A percentile compares a stretch with the other conserved stretches of the same genome.
phyloP scores from a whole-genome alignment of 768 basidiomycete species.

The Boletus speciosus region DNA sequence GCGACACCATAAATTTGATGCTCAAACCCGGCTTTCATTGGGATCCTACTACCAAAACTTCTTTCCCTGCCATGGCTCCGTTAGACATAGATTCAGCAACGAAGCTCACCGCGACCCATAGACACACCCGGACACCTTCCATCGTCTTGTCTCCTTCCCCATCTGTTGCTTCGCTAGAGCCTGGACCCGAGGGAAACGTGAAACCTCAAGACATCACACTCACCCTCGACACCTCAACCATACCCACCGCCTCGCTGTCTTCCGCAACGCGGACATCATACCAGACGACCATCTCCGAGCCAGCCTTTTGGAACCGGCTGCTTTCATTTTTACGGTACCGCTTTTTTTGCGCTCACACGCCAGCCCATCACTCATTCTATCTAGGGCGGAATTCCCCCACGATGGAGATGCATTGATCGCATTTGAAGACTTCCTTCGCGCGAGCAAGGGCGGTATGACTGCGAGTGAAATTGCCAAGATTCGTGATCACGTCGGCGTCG shows the following conservation, averaged over 20 bases:
- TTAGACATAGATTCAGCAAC: conserved; percentile 22
- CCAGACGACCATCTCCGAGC: conserved; percentile 58
- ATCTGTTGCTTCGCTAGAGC: conserved; percentile 40
- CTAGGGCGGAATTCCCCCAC: conserved; percentile 59
- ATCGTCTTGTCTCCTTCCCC: conserved; percentile 78
- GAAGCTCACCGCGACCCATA: conserved; percentile 31
- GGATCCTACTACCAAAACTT: conserved; percentile 51
- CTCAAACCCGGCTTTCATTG: conserved; percentile 73
- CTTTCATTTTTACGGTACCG: conserved; percentile 57
- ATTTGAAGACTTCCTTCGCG: conserved; percentile 85
- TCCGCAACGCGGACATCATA: conserved; percentile 27
- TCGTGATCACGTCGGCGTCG: conserved; percentile 80
- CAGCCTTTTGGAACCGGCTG: conserved; percentile 77
- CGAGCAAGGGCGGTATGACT: conserved; percentile 75
- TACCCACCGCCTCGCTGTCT: conserved; percentile 45
- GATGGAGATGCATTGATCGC: conserved; percentile 63
- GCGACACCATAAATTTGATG: conserved; percentile 82
- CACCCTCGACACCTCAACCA: conserved; percentile 57
- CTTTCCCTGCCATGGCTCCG: conserved; percentile 21
- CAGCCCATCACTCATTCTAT: not conserved
- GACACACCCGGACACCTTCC: conserved; percentile 69
- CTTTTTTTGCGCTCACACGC: not conserved
- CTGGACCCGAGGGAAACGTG: conserved; percentile 33
- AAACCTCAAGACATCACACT: conserved; percentile 60
- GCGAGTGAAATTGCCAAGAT: conserved; percentile 90